Percentiles rank a stretch among this genome's conserved stretches.
Evolutionary conservation across 2,329 filamentous ascomycete genomes (phyloP).

Genomic region (Xenoacremonium recifei): DNA sequence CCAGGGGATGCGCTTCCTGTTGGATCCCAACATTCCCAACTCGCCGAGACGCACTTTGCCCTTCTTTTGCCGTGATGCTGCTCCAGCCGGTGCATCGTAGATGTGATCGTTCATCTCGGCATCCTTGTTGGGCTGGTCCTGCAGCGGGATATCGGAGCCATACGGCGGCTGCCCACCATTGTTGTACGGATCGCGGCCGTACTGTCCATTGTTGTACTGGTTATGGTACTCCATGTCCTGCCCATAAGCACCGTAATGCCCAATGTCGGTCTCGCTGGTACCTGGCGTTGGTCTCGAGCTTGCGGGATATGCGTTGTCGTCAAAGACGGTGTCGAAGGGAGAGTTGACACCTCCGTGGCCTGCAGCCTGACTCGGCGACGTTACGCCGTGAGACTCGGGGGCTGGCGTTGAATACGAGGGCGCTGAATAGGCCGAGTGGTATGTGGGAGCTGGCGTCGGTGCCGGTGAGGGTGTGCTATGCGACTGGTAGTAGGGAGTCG

Average conservation of each 20-base stretch:
- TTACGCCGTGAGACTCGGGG: constrained; percentile 24
- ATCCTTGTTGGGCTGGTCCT: constrained; percentile 45
- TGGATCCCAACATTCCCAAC: constrained; percentile 57
- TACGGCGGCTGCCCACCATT: neutral
- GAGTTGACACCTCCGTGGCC: constrained; percentile 38
- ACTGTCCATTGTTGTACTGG: no score
- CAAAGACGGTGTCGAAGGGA: constrained; percentile 66
- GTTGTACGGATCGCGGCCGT: constrained; percentile 42
- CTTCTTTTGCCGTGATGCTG: constrained; percentile 29
- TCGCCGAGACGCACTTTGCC: constrained; percentile 55
- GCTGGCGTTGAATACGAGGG: constrained; percentile 13
- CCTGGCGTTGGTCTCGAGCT: constrained; percentile 36
- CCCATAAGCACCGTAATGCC: constrained; percentile 36
- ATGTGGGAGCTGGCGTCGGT: constrained; percentile 38
- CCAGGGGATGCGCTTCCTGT: constrained; percentile 65
- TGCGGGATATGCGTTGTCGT: constrained; percentile 64
- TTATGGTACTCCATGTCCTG: constrained; percentile 61
- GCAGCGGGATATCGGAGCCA: constrained; percentile 51
- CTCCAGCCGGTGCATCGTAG: constrained; percentile 53
- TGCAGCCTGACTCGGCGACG: constrained; percentile 29
- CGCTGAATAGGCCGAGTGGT: constrained; percentile 23
- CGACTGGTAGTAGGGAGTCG: constrained; percentile 40
- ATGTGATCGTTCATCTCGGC: constrained; percentile 55
- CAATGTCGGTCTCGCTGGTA: constrained; percentile 40
- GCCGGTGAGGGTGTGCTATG: constrained; percentile 41